Base-by-base conservation (phyloP, 2,329 filamentous ascomycete species). In the Hymenoscyphus fraxineus region DNA sequence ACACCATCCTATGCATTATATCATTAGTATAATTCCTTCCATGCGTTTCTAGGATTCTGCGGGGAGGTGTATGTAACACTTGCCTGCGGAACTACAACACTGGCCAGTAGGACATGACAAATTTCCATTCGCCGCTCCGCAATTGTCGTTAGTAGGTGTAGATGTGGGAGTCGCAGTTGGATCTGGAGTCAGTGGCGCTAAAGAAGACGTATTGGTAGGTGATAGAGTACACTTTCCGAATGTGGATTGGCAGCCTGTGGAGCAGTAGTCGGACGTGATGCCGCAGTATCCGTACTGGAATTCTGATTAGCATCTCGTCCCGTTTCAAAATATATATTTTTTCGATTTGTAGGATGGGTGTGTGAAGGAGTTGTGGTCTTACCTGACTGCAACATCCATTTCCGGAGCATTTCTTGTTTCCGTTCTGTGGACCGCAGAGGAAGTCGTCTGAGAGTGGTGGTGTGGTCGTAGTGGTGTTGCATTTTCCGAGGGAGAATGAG, bases 241-340 rank as follows among this genome's bases (percentile, higher is more conserved):
- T 13, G 16, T 31, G 9, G 63, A 38, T 62, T 74, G 69, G 38
- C 64, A 64, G n/a, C 57, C 44, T 39, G 55, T 60, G 38, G 35
- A 38, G 44, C 64, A 66, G 44, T 64, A 66, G n/a, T 66, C 62
- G 58, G 44, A 15, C 27, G 44, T 55, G n/a, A 32, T 61, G 13
- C 59, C 41, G 32, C 59, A 61, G 32, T 55, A 61, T 19, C 59
- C 59, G 39, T 51, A 51, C 57, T 59, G 19, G 16, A 6, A 9
- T 13, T 40, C 9, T 31, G 13, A 12, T 59, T 31, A 59, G 38
- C 22, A 6, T 22, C 12, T 47, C 35, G 1, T 35, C 35, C 35
- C 2, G 9, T 5, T 10, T 35, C 35, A 27, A 27, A 27, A 27
- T 27, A 2, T 27, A 27, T 27, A 27, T 27, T 27, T 0, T 27